A percentile compares a stretch with the other conserved stretches of the same genome.
These are phyloP conservation scores for Diatrype stigma DNA, from an alignment of 2,329 filamentous ascomycete species.

Conservation along the genomic window DNA sequence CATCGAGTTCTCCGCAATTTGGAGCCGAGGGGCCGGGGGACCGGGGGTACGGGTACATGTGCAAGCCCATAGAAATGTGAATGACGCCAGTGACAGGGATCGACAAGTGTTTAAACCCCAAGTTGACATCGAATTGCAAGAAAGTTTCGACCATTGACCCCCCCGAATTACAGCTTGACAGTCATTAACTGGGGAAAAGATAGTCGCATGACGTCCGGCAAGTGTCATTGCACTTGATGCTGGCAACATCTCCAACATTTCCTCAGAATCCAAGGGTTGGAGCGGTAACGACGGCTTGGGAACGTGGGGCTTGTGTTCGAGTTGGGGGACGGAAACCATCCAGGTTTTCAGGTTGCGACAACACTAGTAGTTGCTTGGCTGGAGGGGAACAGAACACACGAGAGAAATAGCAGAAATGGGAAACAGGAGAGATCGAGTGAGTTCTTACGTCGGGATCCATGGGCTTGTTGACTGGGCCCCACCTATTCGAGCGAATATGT, in stretches of 20 bases:
- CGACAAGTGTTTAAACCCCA: not conserved
- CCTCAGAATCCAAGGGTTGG: not conserved
- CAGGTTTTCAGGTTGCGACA: not conserved
- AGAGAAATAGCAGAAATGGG: conserved; percentile 9
- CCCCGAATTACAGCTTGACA: not conserved
- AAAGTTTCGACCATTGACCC: not conserved
- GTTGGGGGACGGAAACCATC: not conserved
- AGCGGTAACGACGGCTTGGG: not conserved
- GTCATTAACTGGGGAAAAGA: not conserved
- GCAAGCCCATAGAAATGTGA: not conserved
- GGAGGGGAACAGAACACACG: not conserved
- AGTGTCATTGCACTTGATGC: not conserved
- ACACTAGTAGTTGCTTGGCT: not conserved
- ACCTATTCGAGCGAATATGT: conserved; percentile 38
- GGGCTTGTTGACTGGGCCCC: conserved; percentile 99
- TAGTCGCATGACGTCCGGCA: not conserved
- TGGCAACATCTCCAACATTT: not conserved
- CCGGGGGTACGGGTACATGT: too few relatives aligned
- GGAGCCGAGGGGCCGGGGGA: conserved; percentile 2
- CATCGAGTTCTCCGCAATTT: too few relatives aligned
- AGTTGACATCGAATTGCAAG: not conserved
- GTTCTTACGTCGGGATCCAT: conserved; percentile 90
- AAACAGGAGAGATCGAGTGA: conserved; percentile 3
- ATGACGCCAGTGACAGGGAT: conserved; percentile 26
- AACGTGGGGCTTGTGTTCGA: not conserved